Percentiles rank a stretch among this genome's conserved stretches.
Evolutionary conservation across 2,329 filamentous ascomycete species (phyloP).

Genomic region (Grosmannia clavigera): DNA sequence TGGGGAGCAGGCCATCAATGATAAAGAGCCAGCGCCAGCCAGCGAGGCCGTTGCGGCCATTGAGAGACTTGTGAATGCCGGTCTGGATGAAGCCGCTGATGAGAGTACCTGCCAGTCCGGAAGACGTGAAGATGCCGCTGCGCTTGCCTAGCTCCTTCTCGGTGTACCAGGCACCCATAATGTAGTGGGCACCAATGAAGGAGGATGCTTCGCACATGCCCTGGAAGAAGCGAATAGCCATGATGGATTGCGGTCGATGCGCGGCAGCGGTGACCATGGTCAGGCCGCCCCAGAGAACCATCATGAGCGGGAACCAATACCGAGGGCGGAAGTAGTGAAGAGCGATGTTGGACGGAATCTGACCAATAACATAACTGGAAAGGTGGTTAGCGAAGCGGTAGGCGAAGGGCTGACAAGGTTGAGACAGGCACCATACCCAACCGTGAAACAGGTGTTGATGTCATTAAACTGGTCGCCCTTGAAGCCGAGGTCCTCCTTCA

Average conservation of each 20-base stretch:
- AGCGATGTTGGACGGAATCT: constrained; percentile 48
- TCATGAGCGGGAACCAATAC: constrained; percentile 52
- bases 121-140: constrained; percentile 47
- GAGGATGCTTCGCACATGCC: constrained; percentile 43
- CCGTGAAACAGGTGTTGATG: constrained; percentile 40
- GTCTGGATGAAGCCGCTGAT: constrained; percentile 51
- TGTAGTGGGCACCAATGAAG: constrained; percentile 46
- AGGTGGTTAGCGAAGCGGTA: not conserved
- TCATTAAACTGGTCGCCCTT: constrained; percentile 36
- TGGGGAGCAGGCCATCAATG: constrained; percentile 42
- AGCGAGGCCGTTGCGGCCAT: constrained; percentile 34
- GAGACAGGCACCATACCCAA: constrained; percentile 22
- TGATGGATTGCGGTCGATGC: constrained; percentile 39
- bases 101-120: constrained; percentile 47
- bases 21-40: constrained; percentile 45
- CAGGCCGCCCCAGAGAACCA: constrained; percentile 49
- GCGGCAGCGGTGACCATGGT: constrained; percentile 48
- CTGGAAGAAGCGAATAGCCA: constrained; percentile 46
- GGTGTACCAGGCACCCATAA: constrained; percentile 50
- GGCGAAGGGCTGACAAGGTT: not conserved
- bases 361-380: constrained; percentile 35
- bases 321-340: constrained; percentile 51
- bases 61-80: constrained; percentile 30
- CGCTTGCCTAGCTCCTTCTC: constrained; percentile 49
- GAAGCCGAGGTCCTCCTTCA: constrained; percentile 38